phyloP scores from a whole-genome alignment of 1,284 basidiomycete species.

The Trichosporon inkin region DNA sequence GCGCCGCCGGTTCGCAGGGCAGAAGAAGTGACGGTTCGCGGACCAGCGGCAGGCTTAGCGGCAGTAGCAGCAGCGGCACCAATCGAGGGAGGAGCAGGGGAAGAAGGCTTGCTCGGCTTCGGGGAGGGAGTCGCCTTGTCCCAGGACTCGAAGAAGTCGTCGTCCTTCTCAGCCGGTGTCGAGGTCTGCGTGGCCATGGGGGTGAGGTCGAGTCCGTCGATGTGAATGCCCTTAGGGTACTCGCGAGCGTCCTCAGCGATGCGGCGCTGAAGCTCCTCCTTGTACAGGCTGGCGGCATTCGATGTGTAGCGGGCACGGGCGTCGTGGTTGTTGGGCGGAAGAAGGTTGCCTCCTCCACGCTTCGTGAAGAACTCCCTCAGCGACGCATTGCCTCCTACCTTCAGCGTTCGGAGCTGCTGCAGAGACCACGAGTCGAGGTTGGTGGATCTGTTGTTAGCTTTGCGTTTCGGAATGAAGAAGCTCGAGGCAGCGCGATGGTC shows the following conservation, averaged over 20 bases:
- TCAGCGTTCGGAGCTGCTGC: conserved; percentile 88
- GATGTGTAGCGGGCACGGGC: conserved; percentile 86
- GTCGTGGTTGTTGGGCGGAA: conserved; percentile 64
- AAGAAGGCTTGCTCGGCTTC: conserved; percentile 27
- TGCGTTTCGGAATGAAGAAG: background rate
- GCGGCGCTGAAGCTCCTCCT: conserved; percentile 79
- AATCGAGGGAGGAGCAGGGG: conserved; percentile 41
- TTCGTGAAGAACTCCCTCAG: conserved; percentile 86
- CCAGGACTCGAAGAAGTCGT: conserved; percentile 93
- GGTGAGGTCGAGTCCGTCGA: conserved; percentile 64
- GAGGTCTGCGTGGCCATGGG: conserved; percentile 53
- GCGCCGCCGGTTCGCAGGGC: conserved; percentile 38
- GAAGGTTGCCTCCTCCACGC: conserved; percentile 69
- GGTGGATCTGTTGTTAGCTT: conserved; percentile 66
- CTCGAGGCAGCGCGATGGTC: background rate
- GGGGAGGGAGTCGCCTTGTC: conserved; percentile 59
- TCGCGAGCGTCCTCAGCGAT: conserved; percentile 72
- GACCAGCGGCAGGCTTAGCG: conserved; percentile 13
- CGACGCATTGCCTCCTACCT: conserved; percentile 89
- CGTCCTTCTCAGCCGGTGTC: conserved; percentile 51
- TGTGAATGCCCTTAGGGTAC: conserved; percentile 70
- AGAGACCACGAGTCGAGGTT: conserved; percentile 96
- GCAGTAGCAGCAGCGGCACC: conserved; percentile 31
- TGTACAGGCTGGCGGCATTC: conserved; percentile 79
- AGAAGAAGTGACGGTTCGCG: conserved; percentile 54